Conservation (phyloP, 2,329 filamentous ascomycete genomes). For the Blumeriella jaapii region DNA sequence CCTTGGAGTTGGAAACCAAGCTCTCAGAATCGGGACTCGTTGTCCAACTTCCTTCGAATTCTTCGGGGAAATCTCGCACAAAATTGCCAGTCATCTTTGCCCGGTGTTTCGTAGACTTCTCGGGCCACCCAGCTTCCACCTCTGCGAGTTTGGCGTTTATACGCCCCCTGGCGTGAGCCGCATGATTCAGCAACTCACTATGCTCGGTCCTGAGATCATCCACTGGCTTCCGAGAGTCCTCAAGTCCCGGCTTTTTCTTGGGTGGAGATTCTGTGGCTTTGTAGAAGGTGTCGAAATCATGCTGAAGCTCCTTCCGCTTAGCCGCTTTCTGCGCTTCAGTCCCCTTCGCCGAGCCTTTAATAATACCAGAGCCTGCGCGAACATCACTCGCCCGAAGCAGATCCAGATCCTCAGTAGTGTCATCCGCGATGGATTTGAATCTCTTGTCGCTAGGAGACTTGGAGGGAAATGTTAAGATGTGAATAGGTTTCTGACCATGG, state of each 20-base stretch:
- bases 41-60: conserved; percentile 36
- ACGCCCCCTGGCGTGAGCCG: conserved; percentile 12
- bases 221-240: conserved; percentile 8
- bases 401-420: conserved; percentile 13
- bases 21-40: conserved; percentile 9
- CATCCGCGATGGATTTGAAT: not conserved
- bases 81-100: conserved; percentile 38
- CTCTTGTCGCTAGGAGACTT: not conserved
- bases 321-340: conserved; percentile 18
- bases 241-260: conserved; percentile 10
- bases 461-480: conserved; percentile 1
- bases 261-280: not conserved
- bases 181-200: conserved; percentile 18
- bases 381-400: conserved; percentile 20
- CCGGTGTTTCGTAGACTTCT: conserved; percentile 1
- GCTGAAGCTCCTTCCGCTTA: conserved; percentile 21
- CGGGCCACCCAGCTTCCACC: conserved; percentile 7
- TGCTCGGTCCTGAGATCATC: conserved; percentile 18
- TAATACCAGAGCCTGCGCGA: conserved; percentile 17
- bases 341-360: conserved; percentile 9
- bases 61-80: conserved; percentile 40
- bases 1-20: conserved; percentile 14
- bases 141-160: conserved; percentile 13
- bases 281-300: conserved; percentile 14
- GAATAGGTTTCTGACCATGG: not conserved